A percentile compares a stretch with the other conserved stretches of the same genome.
These are phyloP conservation scores for Mycena sanguinolenta DNA, from an alignment of 768 basidiomycete species.

Conservation along the genomic window DNA sequence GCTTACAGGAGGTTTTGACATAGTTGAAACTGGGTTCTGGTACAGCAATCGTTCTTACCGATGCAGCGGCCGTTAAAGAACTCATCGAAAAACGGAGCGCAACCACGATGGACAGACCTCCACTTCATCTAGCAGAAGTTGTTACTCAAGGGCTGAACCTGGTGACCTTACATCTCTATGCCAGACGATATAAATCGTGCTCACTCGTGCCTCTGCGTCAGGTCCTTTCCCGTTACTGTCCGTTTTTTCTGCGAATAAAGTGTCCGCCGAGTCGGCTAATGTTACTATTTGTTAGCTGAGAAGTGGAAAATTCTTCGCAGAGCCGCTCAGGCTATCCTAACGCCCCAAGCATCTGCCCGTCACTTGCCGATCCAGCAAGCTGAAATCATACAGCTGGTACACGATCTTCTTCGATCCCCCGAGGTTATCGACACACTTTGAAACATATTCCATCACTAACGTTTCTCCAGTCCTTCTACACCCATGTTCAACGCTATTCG, in stretches of 20 bases:
- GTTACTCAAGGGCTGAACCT: constrained; percentile 33
- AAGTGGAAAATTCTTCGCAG: constrained; percentile 25
- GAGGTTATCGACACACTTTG: constrained; percentile 12
- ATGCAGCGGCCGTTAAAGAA: constrained; percentile 22
- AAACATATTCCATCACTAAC: neutral
- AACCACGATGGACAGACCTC: constrained; percentile 43
- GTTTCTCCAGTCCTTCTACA: constrained; percentile 43
- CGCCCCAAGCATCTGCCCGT: constrained; percentile 36
- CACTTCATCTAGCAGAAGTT: constrained; percentile 35
- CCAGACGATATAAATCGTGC: neutral
- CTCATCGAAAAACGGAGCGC: constrained; percentile 32
- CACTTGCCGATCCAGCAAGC: constrained; percentile 40
- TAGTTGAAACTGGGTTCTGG: constrained; percentile 28
- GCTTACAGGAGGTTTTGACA: neutral
- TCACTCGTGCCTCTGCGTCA: neutral
- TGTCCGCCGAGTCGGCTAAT: neutral
- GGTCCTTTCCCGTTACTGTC: constrained; percentile 21
- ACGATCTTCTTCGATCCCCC: constrained; percentile 21
- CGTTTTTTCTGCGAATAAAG: neutral
- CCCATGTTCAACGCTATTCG: constrained; percentile 45
- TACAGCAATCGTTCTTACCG: constrained; percentile 13
- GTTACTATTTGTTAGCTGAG: constrained; percentile 2
- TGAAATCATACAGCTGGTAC: constrained; percentile 35
- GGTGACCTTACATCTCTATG: neutral
- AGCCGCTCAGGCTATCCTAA: constrained; percentile 38